Percentiles rank a stretch among this genome's conserved stretches.
These are phyloP conservation scores for Elsinoe necatrix DNA, from an alignment of 2,329 filamentous ascomycete species.

Conservation along the genomic window DNA sequence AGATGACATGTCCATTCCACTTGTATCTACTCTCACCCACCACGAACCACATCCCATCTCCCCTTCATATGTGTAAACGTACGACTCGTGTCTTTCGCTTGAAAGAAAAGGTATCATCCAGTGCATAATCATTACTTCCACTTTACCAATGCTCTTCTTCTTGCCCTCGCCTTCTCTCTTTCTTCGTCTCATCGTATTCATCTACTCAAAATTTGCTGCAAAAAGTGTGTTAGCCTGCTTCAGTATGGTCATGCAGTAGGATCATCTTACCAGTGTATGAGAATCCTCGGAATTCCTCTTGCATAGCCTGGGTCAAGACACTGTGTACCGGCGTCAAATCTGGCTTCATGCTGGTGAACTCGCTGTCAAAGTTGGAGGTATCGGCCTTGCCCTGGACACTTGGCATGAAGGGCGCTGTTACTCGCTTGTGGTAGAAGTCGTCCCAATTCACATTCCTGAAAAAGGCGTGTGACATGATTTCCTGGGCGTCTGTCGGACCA, in stretches of 20 bases:
- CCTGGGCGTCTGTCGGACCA: slow-evolving; percentile 92
- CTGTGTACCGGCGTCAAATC: slow-evolving; percentile 95
- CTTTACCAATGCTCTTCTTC: background rate
- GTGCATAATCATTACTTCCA: slow-evolving; percentile 4
- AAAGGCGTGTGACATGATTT: slow-evolving; percentile 98
- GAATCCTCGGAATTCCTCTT: slow-evolving; percentile 98
- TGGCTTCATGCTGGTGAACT: slow-evolving; percentile 96
- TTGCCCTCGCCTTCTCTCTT: background rate
- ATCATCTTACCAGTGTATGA: slow-evolving; percentile 74
- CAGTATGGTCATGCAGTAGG: slow-evolving; percentile 31
- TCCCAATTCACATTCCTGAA: slow-evolving; percentile 98
- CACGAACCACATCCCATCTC: background rate
- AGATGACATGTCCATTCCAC: background rate
- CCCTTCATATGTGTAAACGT: background rate
- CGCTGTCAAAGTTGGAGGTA: slow-evolving; percentile 98
- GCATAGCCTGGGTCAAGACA: slow-evolving; percentile 95
- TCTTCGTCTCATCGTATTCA: background rate
- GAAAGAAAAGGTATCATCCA: slow-evolving; percentile 14
- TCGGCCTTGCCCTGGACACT: slow-evolving; percentile 86
- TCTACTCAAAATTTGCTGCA: slow-evolving; percentile 7
- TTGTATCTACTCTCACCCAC: background rate
- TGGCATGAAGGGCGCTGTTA: slow-evolving; percentile 81
- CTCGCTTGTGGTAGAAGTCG: slow-evolving; percentile 92
- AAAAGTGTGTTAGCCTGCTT: background rate
- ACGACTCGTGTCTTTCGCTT: background rate